Percentiles rank a stretch among this genome's conserved stretches.
These are phyloP conservation scores for Sporothrix globosa DNA, from an alignment of 2,329 filamentous ascomycete genomes.

Conservation along the genomic window DNA sequence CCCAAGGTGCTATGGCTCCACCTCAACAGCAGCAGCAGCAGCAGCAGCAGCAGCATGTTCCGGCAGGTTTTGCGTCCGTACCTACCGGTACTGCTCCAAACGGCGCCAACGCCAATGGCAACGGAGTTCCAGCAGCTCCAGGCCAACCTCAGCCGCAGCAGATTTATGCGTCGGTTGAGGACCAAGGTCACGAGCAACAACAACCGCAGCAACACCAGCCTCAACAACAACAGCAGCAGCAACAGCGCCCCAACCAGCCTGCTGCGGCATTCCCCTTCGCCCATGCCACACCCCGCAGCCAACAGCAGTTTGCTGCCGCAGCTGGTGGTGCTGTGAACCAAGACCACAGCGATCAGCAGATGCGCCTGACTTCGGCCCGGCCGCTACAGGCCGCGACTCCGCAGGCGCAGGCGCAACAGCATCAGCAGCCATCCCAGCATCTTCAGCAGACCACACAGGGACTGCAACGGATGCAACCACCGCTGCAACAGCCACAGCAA, in stretches of 20 bases:
- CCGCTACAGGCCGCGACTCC: background rate
- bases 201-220: slow-evolving; percentile 38
- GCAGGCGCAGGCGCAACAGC: slow-evolving; percentile 13
- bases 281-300: slow-evolving; percentile 11
- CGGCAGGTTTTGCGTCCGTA: background rate
- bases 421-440: slow-evolving; percentile 19
- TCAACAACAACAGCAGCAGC: slow-evolving; percentile 38
- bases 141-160: slow-evolving; percentile 37
- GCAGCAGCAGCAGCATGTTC: slow-evolving; percentile 24
- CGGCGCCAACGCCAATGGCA: slow-evolving; percentile 36
- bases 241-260: background rate
- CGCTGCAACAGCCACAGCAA: slow-evolving; percentile 11
- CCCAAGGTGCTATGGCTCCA: background rate
- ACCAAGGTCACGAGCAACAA: slow-evolving; percentile 31
- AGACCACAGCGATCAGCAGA: background rate
- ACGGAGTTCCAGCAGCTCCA: slow-evolving; percentile 31
- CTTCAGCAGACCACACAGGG: background rate
- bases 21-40: slow-evolving; percentile 26
- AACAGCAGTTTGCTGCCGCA: background rate
- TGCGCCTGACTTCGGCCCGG: background rate
- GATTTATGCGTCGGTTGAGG: slow-evolving; percentile 21
- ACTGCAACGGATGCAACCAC: slow-evolving; percentile 19
- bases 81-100: background rate
- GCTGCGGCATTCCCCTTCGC: background rate
- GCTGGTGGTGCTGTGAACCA: no score